Percentiles rank a stretch among this genome's conserved stretches.
These are phyloP conservation scores for Phanerodontia chrysosporium DNA, from an alignment of 768 basidiomycete species.

Conservation along the genomic window DNA sequence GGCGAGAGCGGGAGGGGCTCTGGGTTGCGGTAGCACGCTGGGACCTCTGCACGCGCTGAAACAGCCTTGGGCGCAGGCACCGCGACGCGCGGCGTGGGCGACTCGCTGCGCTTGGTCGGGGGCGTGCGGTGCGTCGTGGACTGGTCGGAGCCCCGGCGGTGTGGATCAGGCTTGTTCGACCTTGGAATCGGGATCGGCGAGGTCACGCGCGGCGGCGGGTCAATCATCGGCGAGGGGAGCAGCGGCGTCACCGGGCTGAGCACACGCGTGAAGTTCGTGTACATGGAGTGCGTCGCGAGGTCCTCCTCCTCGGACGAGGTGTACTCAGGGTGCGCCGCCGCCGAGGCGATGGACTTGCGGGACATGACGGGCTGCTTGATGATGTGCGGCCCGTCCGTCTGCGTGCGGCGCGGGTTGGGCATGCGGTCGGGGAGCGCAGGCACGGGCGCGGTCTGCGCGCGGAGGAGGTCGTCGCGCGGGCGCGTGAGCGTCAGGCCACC, in stretches of 20 bases:
- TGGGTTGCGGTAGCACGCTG: neutral
- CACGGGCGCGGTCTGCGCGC: neutral
- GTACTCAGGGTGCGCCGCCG: neutral
- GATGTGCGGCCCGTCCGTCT: neutral
- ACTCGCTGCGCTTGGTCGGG: neutral
- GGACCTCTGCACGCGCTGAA: neutral
- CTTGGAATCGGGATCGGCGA: neutral
- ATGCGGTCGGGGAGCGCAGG: neutral
- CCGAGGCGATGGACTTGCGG: neutral
- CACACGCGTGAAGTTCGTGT: conserved; percentile 2
- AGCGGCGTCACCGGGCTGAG: conserved; percentile 1
- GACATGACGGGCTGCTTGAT: neutral
- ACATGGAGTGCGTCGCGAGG: conserved; percentile 6
- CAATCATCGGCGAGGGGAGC: neutral
- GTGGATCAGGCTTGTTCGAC: neutral
- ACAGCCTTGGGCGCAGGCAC: neutral
- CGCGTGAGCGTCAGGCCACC: neutral
- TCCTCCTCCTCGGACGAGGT: conserved; percentile 6
- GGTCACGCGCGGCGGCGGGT: neutral
- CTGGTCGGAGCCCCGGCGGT: neutral
- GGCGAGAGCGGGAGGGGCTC: conserved; percentile 12
- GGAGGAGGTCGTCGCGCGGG: neutral
- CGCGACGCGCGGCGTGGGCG: neutral
- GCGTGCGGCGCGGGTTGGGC: neutral
- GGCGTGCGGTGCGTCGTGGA: neutral